Evolutionary conservation across 1,139 yeast genomes (phyloP).

Genomic region (Candida labiduridarum): DNA sequence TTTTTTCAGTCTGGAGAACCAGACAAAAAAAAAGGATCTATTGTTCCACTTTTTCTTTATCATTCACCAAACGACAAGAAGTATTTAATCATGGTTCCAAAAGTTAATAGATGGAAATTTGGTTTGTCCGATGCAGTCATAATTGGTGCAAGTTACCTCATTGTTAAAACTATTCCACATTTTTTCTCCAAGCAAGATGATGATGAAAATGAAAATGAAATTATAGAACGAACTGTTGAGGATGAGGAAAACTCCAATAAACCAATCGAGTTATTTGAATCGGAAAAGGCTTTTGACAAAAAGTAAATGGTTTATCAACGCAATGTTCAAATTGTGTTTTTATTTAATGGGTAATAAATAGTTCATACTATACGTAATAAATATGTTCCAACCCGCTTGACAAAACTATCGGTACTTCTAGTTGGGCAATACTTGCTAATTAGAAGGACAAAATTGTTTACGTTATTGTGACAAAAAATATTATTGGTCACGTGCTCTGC

Average conservation of each 20-base stretch:
- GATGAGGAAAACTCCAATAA: constrained; percentile 21
- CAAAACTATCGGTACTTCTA: too few relatives aligned
- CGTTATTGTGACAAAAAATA: too few relatives aligned
- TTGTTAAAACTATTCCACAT: constrained; percentile 58
- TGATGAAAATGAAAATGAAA: constrained; percentile 18
- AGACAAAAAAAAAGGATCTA: too few relatives aligned
- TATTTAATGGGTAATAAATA: too few relatives aligned
- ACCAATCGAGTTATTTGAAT: constrained; percentile 25
- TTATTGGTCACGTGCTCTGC: too few relatives aligned
- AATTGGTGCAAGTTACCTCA: constrained; percentile 46
- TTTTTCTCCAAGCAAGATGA: constrained; percentile 9
- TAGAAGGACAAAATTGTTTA: too few relatives aligned
- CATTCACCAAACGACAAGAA: background rate
- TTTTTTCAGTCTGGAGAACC: too few relatives aligned
- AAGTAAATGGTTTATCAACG: background rate
- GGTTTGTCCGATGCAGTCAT: constrained; percentile 43
- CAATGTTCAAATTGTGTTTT: too few relatives aligned
- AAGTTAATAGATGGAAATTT: constrained; percentile 11
- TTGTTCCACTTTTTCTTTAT: constrained; percentile 6
- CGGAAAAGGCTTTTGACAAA: constrained; percentile 10
- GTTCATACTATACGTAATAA: too few relatives aligned
- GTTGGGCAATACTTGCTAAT: too few relatives aligned
- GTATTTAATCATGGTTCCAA: background rate
- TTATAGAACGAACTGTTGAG: constrained; percentile 6
- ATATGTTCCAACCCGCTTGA: too few relatives aligned